Evolutionary conservation across 2,329 filamentous ascomycete species (phyloP).

Genomic region (Hypoxylon sp.): DNA sequence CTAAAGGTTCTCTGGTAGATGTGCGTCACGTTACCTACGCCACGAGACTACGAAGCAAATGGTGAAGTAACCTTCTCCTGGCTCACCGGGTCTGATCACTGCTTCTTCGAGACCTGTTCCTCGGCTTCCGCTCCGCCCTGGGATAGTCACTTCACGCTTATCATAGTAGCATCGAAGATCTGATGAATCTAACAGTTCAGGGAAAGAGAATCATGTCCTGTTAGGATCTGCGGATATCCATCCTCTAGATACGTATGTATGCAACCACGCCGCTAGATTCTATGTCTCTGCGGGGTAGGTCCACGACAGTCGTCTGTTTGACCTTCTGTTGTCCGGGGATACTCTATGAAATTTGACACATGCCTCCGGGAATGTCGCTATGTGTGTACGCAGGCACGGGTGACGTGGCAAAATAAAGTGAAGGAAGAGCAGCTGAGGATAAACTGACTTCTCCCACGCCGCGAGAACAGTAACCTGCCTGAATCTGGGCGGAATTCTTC

Average conservation of each 20-base stretch:
- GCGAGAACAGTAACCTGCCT: not conserved
- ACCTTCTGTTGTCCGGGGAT: conserved; percentile 11
- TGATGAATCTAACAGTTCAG: conserved; percentile 4
- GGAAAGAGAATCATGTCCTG: too few relatives aligned
- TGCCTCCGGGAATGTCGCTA: not conserved
- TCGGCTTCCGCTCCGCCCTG: not conserved
- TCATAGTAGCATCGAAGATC: conserved; percentile 18
- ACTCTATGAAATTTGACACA: conserved; percentile 8
- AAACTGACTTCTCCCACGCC: not conserved
- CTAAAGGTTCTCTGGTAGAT: not conserved
- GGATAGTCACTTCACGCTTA: conserved; percentile 15
- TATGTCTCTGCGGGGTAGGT: conserved; percentile 13
- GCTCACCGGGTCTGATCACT: not conserved
- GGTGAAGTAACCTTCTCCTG: not conserved
- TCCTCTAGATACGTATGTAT: conserved; percentile 7
- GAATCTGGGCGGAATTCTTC: conserved; percentile 1
- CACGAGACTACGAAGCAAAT: too few relatives aligned
- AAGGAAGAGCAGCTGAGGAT: not conserved
- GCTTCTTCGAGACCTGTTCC: not conserved
- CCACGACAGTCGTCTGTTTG: conserved; percentile 2
- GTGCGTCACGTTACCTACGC: not conserved
- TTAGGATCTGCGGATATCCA: conserved; percentile 7
- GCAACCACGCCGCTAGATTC: conserved; percentile 4
- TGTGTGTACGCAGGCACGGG: not conserved
- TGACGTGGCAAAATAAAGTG: conserved; percentile 13